A percentile compares a stretch with the other conserved stretches of the same genome.
Conservation (phyloP, 495 filamentous ascomycete genomes). For the Xylaria palmicola region DNA sequence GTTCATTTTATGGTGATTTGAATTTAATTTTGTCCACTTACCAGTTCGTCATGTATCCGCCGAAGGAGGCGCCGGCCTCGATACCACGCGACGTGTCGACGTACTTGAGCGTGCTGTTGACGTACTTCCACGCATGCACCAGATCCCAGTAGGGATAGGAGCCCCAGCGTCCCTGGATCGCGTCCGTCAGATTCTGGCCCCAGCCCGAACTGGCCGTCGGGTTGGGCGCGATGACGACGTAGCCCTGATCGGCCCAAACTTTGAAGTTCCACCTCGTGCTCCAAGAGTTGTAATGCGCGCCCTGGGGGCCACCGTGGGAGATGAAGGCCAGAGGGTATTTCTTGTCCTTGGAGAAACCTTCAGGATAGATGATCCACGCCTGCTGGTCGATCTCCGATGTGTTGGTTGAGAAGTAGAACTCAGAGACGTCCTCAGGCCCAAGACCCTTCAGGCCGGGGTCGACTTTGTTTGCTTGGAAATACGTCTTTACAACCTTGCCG, state of each 20-base stretch:
- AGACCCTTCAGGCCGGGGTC: slow-evolving; percentile 53
- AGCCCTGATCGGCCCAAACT: slow-evolving; percentile 73
- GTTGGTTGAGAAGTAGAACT: slow-evolving; percentile 56
- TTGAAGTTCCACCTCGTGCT: slow-evolving; percentile 73
- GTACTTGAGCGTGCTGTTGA: slow-evolving; percentile 55
- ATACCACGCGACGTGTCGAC: slow-evolving; percentile 66
- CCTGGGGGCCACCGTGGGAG: slow-evolving; percentile 74
- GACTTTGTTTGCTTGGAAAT: slow-evolving; percentile 33
- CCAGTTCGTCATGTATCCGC: slow-evolving; percentile 59
- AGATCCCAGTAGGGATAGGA: slow-evolving; percentile 40
- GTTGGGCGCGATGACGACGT: slow-evolving; percentile 69
- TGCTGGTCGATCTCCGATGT: slow-evolving; percentile 60
- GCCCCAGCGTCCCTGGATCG: slow-evolving; percentile 63
- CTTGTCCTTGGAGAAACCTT: slow-evolving; percentile 61
- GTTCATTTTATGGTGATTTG: neutral
- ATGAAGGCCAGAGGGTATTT: slow-evolving; percentile 71
- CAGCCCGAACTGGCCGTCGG: slow-evolving; percentile 72
- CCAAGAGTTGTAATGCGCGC: slow-evolving; percentile 59
- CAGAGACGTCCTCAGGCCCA: slow-evolving; percentile 32
- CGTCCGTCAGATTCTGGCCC: slow-evolving; percentile 67
- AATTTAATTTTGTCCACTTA: slow-evolving; percentile 18
- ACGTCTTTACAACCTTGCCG: slow-evolving; percentile 26
- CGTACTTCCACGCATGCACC: slow-evolving; percentile 63
- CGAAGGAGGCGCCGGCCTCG: slow-evolving; percentile 67
- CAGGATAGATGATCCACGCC: slow-evolving; percentile 68